Conservation (phyloP, 495 filamentous ascomycete genomes). For the Neurospora pannonica region DNA sequence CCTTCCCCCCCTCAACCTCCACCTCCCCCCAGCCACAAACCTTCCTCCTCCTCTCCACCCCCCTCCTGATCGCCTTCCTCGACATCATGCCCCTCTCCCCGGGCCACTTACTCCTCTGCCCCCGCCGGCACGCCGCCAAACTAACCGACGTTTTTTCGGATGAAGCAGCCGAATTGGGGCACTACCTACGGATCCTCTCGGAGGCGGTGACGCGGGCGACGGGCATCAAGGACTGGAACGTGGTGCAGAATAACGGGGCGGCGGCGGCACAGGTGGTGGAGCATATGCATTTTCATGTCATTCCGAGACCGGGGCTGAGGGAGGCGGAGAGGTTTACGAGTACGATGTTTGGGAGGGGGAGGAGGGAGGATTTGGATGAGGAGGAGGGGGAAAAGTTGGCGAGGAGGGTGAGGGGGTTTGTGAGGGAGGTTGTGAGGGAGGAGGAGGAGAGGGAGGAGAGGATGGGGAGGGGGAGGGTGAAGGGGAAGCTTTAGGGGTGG, state of each 20-base stretch:
- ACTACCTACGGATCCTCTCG: slow-evolving; percentile 66
- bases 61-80: slow-evolving; percentile 68
- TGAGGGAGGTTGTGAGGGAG: slow-evolving; percentile 45
- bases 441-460: slow-evolving; percentile 40
- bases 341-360: slow-evolving; percentile 80
- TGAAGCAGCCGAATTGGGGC: slow-evolving; percentile 52
- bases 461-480: slow-evolving; percentile 20
- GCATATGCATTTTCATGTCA: slow-evolving; percentile 89
- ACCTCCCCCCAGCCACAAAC: slow-evolving; percentile 34
- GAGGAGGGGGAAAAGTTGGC: slow-evolving; percentile 64
- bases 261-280: slow-evolving; percentile 83
- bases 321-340: slow-evolving; percentile 40
- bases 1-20: slow-evolving; percentile 21
- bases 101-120: slow-evolving; percentile 71
- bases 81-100: slow-evolving; percentile 78
- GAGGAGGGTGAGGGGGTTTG: slow-evolving; percentile 39
- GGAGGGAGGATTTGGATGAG: slow-evolving; percentile 76
- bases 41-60: slow-evolving; percentile 66
- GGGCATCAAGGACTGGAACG: slow-evolving; percentile 72
- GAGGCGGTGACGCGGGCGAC: slow-evolving; percentile 55
- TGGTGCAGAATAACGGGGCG: slow-evolving; percentile 89
- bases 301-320: slow-evolving; percentile 56
- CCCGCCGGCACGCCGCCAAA: slow-evolving; percentile 61
- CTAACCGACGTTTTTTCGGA: slow-evolving; percentile 51
- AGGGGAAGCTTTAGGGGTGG: slow-evolving; percentile 30